These are phyloP conservation scores for Lentinula guzmanii DNA, from an alignment of 768 basidiomycete species.

Conservation along the genomic window DNA sequence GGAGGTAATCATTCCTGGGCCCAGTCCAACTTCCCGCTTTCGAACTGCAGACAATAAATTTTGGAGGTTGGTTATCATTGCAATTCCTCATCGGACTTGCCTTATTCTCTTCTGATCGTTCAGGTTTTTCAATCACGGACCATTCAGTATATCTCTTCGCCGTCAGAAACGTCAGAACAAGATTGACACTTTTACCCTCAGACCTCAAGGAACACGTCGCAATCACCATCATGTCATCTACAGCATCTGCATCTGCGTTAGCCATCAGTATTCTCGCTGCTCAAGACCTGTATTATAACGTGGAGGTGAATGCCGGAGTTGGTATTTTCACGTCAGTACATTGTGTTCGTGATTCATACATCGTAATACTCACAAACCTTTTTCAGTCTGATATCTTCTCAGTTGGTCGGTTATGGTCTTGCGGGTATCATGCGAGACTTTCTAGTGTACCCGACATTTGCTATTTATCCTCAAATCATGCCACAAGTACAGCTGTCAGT, in stretches of 20 bases:
- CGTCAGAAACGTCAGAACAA: background rate
- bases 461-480: slow-evolving; percentile 35
- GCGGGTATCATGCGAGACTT: slow-evolving; percentile 40
- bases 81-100: too few relatives aligned
- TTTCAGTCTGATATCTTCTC: slow-evolving; percentile 25
- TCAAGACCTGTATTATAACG: slow-evolving; percentile 46
- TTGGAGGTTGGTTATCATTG: slow-evolving; percentile 22
- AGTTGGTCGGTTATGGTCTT: slow-evolving; percentile 33
- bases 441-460: slow-evolving; percentile 47
- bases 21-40: slow-evolving; percentile 14
- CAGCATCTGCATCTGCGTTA: slow-evolving; percentile 42
- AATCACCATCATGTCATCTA: slow-evolving; percentile 50
- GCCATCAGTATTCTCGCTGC: slow-evolving; percentile 51
- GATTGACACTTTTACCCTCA: background rate
- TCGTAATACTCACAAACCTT: slow-evolving; percentile 9
- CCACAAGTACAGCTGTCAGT: slow-evolving; percentile 30
- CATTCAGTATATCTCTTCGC: slow-evolving; percentile 30
- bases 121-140: slow-evolving; percentile 43
- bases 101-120: background rate
- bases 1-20: slow-evolving; percentile 22
- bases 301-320: slow-evolving; percentile 30
- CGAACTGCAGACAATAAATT: slow-evolving; percentile 23
- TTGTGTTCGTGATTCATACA: background rate
- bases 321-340: slow-evolving; percentile 29
- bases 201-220: slow-evolving; percentile 45